Percentiles rank a stretch among this genome's conserved stretches.
Evolutionary conservation across 495 filamentous ascomycete species (phyloP).

Genomic region (Articulospora tetracladia): DNA sequence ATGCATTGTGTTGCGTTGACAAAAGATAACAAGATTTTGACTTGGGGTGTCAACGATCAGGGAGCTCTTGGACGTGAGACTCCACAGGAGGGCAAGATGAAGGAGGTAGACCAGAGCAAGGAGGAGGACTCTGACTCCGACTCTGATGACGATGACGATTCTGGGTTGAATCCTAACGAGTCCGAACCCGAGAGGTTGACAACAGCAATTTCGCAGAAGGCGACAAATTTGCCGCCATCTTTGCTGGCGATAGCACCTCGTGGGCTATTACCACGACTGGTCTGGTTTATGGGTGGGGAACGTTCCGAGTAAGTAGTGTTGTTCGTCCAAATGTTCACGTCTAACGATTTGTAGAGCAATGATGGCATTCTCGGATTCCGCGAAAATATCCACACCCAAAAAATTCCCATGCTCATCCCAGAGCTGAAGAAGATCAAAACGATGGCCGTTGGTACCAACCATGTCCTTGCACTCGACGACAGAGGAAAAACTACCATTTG

Average conservation of each 20-base stretch:
- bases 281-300: conserved; percentile 68
- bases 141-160: conserved; percentile 34
- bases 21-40: conserved; percentile 58
- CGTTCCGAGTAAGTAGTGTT: conserved; percentile 51
- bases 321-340: background rate
- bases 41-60: conserved; percentile 72
- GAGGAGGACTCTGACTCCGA: conserved; percentile 41
- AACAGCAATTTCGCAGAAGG: conserved; percentile 47
- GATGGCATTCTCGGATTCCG: conserved; percentile 72
- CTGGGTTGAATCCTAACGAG: conserved; percentile 55
- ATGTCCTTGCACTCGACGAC: conserved; percentile 65
- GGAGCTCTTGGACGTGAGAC: conserved; percentile 64
- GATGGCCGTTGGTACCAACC: conserved; percentile 63
- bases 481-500: conserved; percentile 64
- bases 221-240: conserved; percentile 54
- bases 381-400: conserved; percentile 26
- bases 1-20: conserved; percentile 67
- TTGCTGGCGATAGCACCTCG: conserved; percentile 58
- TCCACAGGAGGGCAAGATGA: conserved; percentile 45
- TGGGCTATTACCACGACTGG: conserved; percentile 63
- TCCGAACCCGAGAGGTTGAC: conserved; percentile 48
- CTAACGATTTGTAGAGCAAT: conserved; percentile 40
- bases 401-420: conserved; percentile 42
- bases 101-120: conserved; percentile 40
- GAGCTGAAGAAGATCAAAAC: conserved; percentile 58